Evolutionary conservation across 305 asterid genomes (phyloP).

Genomic region (Galium porrigens): DNA sequence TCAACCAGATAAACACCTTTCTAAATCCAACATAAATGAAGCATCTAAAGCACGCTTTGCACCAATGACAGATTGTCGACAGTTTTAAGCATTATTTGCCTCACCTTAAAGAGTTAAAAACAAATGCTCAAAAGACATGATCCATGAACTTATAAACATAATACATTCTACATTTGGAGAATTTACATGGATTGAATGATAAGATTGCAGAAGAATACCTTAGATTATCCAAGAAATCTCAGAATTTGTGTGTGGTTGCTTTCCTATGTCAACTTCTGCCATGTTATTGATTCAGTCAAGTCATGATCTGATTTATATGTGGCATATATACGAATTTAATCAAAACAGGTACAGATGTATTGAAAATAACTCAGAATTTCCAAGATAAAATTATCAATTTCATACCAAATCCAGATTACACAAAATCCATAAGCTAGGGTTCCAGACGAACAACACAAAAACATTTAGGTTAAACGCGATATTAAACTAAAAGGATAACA

Average conservation of each 20-base stretch:
- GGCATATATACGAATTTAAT: neutral
- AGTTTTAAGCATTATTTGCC: too few species aligned
- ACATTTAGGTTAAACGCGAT: neutral
- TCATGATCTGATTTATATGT: neutral
- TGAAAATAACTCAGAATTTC: neutral
- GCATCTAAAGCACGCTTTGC: neutral
- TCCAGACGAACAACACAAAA: neutral
- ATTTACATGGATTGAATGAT: neutral
- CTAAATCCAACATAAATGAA: neutral
- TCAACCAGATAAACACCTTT: constrained; percentile 2
- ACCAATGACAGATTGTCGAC: neutral
- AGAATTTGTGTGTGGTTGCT: neutral
- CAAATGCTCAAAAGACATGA: neutral
- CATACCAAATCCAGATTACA: neutral
- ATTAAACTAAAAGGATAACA: neutral
- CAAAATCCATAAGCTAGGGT: neutral
- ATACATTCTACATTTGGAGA: neutral
- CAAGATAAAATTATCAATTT: neutral
- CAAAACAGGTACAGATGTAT: neutral
- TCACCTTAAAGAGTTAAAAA: too few species aligned
- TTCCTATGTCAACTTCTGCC: neutral
- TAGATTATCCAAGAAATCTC: neutral
- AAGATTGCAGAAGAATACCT: neutral
- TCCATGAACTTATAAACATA: neutral
- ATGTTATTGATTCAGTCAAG: constrained; percentile 8